Base-by-base conservation (phyloP, 805 yeast genomes). In the Candida pseudofarinosa region DNA sequence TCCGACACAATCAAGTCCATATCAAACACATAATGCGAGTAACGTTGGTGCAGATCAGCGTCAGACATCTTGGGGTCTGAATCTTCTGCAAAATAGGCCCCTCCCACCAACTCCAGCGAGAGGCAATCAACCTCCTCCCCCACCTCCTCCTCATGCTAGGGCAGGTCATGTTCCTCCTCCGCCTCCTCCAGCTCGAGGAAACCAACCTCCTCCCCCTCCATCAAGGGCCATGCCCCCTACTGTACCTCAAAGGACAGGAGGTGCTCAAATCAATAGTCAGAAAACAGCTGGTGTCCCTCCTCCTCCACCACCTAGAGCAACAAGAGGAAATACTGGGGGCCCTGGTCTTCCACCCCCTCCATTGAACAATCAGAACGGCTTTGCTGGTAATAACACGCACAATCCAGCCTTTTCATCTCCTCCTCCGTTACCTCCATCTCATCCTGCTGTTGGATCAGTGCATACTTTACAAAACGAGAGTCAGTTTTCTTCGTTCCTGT, bases 251-350 rank as follows among this genome's bases (percentile, higher is more conserved):
- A 44, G 39, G 16, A 45, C 45, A 13, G 41, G 16, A 14, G 33
- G 32, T 15, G 13, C 38, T 10, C 12, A 26, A 5, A 14, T 32
- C n/a, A 13, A 8, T 16, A 14, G 10, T 17, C 51, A 38, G 45
- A 49, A 43, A 32, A 40, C 51, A 4, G 45, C 45, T 19, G 52
- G 50, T 7, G 51, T 53, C 7, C 59, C 65, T 2, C 67, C 68
- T 14, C 63, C 65, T 2, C 66, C 67, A 3, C 67, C 68, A 12
- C 55, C 64, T 19, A 49, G 66, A 42, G 52, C 55, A 5, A 42
- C 53, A 3, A 37, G 53, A 33, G 52, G 48, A 38, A 39, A 36
- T 13, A 37, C 60, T 6, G 60, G 65, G 13, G 62, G 62, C 4
- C 60, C 62, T 19, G 57, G 62, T 13, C 59, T 57, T 3, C 47